Base-by-base conservation (phyloP, 2,329 filamentous ascomycete species). In the Fusarium sp. region DNA sequence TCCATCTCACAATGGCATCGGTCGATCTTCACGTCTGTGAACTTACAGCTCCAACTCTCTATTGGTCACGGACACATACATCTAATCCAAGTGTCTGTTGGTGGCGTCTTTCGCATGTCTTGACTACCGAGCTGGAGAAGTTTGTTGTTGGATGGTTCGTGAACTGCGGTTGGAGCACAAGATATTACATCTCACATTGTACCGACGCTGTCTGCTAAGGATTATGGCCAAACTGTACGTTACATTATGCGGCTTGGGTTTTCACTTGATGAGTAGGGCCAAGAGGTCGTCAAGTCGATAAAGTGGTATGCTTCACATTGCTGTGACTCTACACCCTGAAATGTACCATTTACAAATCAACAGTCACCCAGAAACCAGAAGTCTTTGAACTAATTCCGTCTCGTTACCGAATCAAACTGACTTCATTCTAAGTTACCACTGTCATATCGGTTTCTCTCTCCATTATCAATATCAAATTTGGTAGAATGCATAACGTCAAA, bases 381-480 rank as follows among this genome's bases (percentile, higher is more conserved):
- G 17, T 43, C 22, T 20, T 33, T 30, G n/a, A 48, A 62, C 17
- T 33, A 27, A 48, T 37, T 43, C 40, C 43, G 32, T 15, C 48
- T 57, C 40, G 25, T 66, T 44, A 51, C 44, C 33, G 32, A 44
- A 70, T 52, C 62, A 67, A 70, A 53, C 45, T 50, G 47, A 68
- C 47, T 70, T 68, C 63, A 68, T 68, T 65, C 50, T 54, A 62
- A 22, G 50, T 62, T 61, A 51, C 58, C 68, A 56, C 41, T 65
- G 47, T 61, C 57, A 13, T 56, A 60, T 58, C 33, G 22, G 39
- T 52, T 56, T 62, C 52, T 37, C 40, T 49, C 45, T 41, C 40
- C 35, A 44, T 15, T 61, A 45, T 23, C 49, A 61, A 63, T 55
- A 56, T 67, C 61, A 56, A 33, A 49, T 56, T 67, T 50, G 22